Conservation (phyloP, 2,329 filamentous ascomycete genomes). For the Ceratocystis smalleyi region DNA sequence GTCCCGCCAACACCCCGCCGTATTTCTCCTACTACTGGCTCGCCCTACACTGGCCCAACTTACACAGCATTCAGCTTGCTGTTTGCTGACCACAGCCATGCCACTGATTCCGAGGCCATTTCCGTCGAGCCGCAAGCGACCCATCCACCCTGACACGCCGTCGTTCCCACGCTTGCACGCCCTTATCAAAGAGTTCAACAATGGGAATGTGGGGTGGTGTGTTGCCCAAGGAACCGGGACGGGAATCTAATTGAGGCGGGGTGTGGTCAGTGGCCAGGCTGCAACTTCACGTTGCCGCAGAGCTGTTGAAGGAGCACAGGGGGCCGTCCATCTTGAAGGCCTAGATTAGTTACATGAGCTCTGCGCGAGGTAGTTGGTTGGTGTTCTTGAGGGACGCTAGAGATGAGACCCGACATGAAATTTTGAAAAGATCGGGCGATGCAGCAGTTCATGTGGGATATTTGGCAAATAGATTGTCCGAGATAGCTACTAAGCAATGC, state of each 20-base stretch:
- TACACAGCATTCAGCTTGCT: conserved; percentile 43
- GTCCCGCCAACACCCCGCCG: conserved; percentile 19
- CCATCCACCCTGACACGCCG: conserved; percentile 41
- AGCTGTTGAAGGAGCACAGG: conserved; percentile 38
- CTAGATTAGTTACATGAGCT: conserved; percentile 40
- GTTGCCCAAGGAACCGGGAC: conserved; percentile 34
- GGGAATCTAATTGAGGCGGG: conserved; percentile 33
- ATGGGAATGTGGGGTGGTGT: conserved; percentile 36
- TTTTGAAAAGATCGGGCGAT: conserved; percentile 28
- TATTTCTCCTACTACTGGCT: conserved; percentile 27
- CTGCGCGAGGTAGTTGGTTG: conserved; percentile 37
- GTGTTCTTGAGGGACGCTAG: conserved; percentile 28
- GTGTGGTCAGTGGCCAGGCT: conserved; percentile 31
- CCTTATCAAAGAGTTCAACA: conserved; percentile 21
- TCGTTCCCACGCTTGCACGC: conserved; percentile 31
- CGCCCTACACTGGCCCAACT: conserved; percentile 19
- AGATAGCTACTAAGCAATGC: background rate
- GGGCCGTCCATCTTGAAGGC: conserved; percentile 48
- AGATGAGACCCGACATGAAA: conserved; percentile 23
- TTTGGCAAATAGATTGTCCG: conserved; percentile 3
- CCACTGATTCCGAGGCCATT: conserved; percentile 51
- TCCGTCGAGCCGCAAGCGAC: conserved; percentile 39
- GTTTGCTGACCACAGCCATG: conserved; percentile 39
- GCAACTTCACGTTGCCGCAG: conserved; percentile 23
- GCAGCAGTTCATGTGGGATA: conserved; percentile 27